phyloP scores from a whole-genome alignment of 2,329 filamentous ascomycete species.

The Exophiala spinifera region DNA sequence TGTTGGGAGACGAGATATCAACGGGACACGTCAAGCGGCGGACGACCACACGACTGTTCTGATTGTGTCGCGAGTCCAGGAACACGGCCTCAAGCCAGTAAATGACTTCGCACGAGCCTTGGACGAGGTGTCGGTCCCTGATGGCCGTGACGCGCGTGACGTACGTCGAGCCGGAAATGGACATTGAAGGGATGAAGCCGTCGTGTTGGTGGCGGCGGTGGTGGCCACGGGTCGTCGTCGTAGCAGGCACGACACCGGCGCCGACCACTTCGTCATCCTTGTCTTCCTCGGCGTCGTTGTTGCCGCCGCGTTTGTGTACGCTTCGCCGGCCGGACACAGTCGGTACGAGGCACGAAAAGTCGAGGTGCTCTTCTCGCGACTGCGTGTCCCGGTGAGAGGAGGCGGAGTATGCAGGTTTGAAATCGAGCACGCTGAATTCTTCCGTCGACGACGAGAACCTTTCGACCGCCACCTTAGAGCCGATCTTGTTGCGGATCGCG shows the following conservation, averaged over 20 bases:
- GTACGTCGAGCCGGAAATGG: constrained; percentile 18
- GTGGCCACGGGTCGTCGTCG: too few species aligned
- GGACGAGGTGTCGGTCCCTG: constrained; percentile 18
- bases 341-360: constrained; percentile 18
- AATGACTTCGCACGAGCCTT: constrained; percentile 21
- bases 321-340: background rate
- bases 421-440: constrained; percentile 12
- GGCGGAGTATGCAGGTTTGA: constrained; percentile 20
- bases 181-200: constrained; percentile 19
- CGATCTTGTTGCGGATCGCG: constrained; percentile 17
- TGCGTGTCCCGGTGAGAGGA: constrained; percentile 2
- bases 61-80: background rate
- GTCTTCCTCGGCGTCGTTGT: too few species aligned
- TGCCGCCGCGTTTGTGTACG: background rate
- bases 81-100: constrained; percentile 24
- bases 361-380: constrained; percentile 16
- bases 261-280: too few species aligned
- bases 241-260: too few species aligned
- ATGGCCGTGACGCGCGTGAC: constrained; percentile 21
- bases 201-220: background rate
- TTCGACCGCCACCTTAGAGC: constrained; percentile 12
- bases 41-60: constrained; percentile 9
- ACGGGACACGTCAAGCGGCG: constrained; percentile 18
- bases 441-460: constrained; percentile 12
- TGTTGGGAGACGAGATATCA: constrained; percentile 16